These are phyloP conservation scores for Eucalyptus albens DNA, from an alignment of 345 rosid genomes.

Conservation along the genomic window DNA sequence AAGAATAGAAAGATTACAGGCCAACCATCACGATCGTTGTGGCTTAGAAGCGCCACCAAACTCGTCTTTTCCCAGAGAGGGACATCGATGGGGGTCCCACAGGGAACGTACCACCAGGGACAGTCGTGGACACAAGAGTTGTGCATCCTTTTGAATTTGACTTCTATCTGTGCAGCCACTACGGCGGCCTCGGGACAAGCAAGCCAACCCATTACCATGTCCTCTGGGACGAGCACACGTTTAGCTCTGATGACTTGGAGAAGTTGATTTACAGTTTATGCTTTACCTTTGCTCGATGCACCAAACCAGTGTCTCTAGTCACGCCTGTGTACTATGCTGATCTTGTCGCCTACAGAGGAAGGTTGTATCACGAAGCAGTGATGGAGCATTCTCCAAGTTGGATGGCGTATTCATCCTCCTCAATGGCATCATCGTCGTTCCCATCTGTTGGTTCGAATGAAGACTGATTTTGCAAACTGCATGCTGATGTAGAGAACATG, in stretches of 20 bases:
- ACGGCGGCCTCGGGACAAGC: constrained; percentile 74
- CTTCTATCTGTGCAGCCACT: constrained; percentile 72
- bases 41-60: constrained; percentile 68
- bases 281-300: constrained; percentile 75
- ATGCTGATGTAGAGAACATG: constrained; percentile 39
- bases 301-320: constrained; percentile 62
- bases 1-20: constrained; percentile 25
- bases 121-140: constrained; percentile 57
- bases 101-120: constrained; percentile 64
- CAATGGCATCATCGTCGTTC: constrained; percentile 3
- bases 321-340: constrained; percentile 83
- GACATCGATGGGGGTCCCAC: constrained; percentile 14
- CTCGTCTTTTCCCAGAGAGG: constrained; percentile 48
- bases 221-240: constrained; percentile 57
- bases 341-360: constrained; percentile 69
- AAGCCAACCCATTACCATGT: constrained; percentile 76
- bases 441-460: constrained; percentile 25
- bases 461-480: constrained; percentile 38
- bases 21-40: constrained; percentile 59
- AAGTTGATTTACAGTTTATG: constrained; percentile 63
- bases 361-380: constrained; percentile 57
- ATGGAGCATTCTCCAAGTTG: constrained; percentile 31
- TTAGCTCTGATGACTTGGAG: constrained; percentile 52
- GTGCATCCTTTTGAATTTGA: constrained; percentile 72
- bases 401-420: neutral